Conservation (phyloP, 345 rosid genomes). For the Linum usitatissimum region DNA sequence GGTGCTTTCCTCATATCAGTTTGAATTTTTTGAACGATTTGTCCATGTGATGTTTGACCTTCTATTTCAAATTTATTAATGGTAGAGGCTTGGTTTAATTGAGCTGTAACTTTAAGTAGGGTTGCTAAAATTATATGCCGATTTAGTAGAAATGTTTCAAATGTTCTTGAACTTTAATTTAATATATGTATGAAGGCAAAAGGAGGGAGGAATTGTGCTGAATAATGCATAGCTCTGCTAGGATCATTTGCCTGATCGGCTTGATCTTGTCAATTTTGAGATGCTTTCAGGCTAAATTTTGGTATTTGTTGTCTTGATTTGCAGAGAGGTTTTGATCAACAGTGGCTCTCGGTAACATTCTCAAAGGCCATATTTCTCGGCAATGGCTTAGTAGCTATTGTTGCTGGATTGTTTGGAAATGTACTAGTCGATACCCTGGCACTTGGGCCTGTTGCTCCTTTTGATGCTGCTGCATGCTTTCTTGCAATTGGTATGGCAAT, state of each 20-base stretch:
- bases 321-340: constrained; percentile 58
- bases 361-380: constrained; percentile 70
- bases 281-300: not conserved
- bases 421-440: constrained; percentile 43
- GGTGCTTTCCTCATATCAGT: not conserved
- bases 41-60: not conserved
- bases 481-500: constrained; percentile 60
- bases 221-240: not conserved
- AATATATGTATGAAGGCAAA: too few relatives aligned
- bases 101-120: not conserved
- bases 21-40: not conserved
- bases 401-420: constrained; percentile 54
- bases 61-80: not conserved
- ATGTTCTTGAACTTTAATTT: not conserved
- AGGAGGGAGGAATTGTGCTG: not conserved
- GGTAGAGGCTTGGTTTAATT: not conserved
- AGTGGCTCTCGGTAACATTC: constrained; percentile 64
- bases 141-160: not conserved
- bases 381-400: constrained; percentile 53
- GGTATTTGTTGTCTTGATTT: constrained; percentile 1
- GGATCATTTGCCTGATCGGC: not conserved
- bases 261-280: not conserved
- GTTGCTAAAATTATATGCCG: not conserved
- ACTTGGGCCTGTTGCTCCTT: constrained; percentile 62
- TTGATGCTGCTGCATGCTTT: constrained; percentile 65